A percentile compares a stretch with the other conserved stretches of the same genome.
Evolutionary conservation across 1,139 yeast genomes (phyloP).

Genomic region (Blastobotrys elegans): DNA sequence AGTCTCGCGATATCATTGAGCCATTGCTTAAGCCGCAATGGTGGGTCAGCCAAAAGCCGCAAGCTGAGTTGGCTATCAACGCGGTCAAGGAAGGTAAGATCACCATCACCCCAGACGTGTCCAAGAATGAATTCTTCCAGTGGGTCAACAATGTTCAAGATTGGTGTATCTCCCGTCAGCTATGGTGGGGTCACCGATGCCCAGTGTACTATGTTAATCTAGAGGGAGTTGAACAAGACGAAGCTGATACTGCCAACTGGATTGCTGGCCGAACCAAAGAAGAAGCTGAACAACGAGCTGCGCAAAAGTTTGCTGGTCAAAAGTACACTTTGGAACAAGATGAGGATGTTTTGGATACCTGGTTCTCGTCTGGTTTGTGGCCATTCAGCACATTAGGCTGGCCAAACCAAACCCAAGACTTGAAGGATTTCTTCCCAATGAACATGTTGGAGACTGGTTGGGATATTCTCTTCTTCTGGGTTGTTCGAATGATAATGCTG

Average conservation of each 20-base stretch:
- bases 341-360: slow-evolving; percentile 96
- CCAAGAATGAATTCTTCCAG: slow-evolving; percentile 89
- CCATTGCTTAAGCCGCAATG: slow-evolving; percentile 97
- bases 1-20: slow-evolving; percentile 96
- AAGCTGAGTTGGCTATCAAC: slow-evolving; percentile 83
- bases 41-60: slow-evolving; percentile 93
- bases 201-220: slow-evolving; percentile 86
- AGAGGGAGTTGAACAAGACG: slow-evolving; percentile 58
- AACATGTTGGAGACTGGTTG: slow-evolving; percentile 96
- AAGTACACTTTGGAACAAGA: slow-evolving; percentile 83
- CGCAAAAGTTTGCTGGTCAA: slow-evolving; percentile 61
- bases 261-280: slow-evolving; percentile 78
- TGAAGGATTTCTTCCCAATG: slow-evolving; percentile 81
- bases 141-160: slow-evolving; percentile 97
- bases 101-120: slow-evolving; percentile 77
- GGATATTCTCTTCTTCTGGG: slow-evolving; percentile 99
- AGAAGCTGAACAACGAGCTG: slow-evolving; percentile 84
- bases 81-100: slow-evolving; percentile 83
- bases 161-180: slow-evolving; percentile 99
- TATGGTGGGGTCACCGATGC: slow-evolving; percentile 99
- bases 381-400: slow-evolving; percentile 95
- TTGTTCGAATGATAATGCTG: slow-evolving; percentile 89
- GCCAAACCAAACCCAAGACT: slow-evolving; percentile 75
- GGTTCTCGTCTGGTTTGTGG: slow-evolving; percentile 99
- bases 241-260: slow-evolving; percentile 77